These are phyloP conservation scores for Grosmannia serpens DNA, from an alignment of 2,329 filamentous ascomycete genomes.

Conservation along the genomic window DNA sequence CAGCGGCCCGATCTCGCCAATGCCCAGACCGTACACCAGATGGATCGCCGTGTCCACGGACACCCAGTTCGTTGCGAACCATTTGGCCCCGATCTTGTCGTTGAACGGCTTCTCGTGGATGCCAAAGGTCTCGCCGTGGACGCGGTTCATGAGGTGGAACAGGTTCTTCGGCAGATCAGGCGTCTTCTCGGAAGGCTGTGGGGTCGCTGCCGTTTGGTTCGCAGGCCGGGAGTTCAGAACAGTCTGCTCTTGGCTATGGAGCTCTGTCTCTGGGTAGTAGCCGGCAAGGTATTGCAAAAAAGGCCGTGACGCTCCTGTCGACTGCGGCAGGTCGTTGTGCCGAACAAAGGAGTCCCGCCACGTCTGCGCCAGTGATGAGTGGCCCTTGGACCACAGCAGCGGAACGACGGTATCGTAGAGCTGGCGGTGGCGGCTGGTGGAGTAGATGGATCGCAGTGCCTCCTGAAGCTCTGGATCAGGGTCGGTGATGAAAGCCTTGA, in stretches of 20 bases:
- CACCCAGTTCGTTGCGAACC: constrained; percentile 65
- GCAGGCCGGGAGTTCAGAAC: constrained; percentile 5
- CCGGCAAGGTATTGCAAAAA: constrained; percentile 36
- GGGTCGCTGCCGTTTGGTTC: not conserved
- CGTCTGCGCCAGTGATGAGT: constrained; percentile 28
- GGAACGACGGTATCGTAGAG: constrained; percentile 43
- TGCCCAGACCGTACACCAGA: constrained; percentile 57
- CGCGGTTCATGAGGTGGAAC: constrained; percentile 17
- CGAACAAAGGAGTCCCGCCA: constrained; percentile 35
- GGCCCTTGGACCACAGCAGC: constrained; percentile 34
- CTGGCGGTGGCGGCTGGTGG: constrained; percentile 26
- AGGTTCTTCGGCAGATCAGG: constrained; percentile 5
- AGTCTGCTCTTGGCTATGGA: constrained; percentile 26
- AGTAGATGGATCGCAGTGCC: constrained; percentile 33
- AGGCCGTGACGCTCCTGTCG: constrained; percentile 26
- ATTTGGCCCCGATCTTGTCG: constrained; percentile 63
- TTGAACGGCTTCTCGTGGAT: constrained; percentile 39
- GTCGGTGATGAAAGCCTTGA: constrained; percentile 29
- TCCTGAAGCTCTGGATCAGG: constrained; percentile 24
- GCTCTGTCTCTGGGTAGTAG: constrained; percentile 30
- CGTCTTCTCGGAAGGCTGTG: not conserved
- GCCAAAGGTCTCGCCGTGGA: constrained; percentile 27
- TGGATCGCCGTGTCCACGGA: constrained; percentile 61
- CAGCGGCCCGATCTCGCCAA: constrained; percentile 61
- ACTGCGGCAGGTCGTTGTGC: constrained; percentile 28